A percentile compares a stretch with the other conserved stretches of the same genome.
Evolutionary conservation across 805 yeast genomes (phyloP).

Genomic region (Nakazawaea sp.): DNA sequence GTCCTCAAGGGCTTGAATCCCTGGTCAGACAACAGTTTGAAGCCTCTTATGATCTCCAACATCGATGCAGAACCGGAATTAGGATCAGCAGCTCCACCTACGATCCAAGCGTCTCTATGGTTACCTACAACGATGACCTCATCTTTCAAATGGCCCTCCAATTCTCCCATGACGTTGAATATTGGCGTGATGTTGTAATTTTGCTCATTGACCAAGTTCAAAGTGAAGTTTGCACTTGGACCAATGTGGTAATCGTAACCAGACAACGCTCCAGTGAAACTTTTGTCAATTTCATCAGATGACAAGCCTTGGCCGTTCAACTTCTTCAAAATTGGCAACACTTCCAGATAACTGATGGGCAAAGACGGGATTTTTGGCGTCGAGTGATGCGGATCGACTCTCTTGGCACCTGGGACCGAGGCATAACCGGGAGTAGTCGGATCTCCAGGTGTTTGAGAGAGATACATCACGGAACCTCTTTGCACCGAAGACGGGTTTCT

Average conservation of each 20-base stretch:
- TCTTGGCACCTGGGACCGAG: conserved; percentile 31
- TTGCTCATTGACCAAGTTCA: conserved; percentile 57
- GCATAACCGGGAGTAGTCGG: conserved; percentile 60
- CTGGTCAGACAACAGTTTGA: conserved; percentile 38
- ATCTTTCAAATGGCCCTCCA: conserved; percentile 45
- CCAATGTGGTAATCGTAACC: conserved; percentile 29
- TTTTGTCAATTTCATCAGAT: conserved; percentile 25
- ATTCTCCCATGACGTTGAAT: conserved; percentile 54
- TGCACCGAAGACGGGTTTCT: conserved; percentile 64
- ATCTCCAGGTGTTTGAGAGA: conserved; percentile 42
- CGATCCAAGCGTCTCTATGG: conserved; percentile 78
- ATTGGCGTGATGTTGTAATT: conserved; percentile 57
- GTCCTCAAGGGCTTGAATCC: conserved; percentile 76
- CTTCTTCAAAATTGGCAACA: conserved; percentile 43
- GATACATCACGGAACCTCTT: conserved; percentile 38
- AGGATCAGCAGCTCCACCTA: conserved; percentile 77
- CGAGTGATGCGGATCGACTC: conserved; percentile 34
- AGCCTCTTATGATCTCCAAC: conserved; percentile 56
- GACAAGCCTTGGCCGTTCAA: conserved; percentile 54
- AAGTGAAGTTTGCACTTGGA: conserved; percentile 28
- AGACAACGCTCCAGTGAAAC: conserved; percentile 24
- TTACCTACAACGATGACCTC: conserved; percentile 64
- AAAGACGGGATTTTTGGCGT: conserved; percentile 58
- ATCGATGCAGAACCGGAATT: conserved; percentile 65
- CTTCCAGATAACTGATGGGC: conserved; percentile 52